Evolutionary conservation across 2,329 filamentous ascomycete species (phyloP).

Genomic region (Cytospora leucostoma): DNA sequence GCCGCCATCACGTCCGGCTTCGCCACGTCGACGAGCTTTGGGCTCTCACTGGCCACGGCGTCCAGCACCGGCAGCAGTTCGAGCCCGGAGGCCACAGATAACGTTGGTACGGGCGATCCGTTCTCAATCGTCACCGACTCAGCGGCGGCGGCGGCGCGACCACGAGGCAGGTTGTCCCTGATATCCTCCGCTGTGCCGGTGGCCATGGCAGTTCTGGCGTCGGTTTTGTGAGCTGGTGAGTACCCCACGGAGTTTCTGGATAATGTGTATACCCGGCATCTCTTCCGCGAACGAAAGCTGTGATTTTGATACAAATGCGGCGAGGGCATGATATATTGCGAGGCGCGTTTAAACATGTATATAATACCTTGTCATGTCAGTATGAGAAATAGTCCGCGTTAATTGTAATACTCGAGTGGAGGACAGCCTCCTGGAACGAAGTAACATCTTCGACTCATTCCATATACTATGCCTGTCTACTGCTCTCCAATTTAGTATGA

Average conservation of each 20-base stretch:
- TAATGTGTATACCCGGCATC: not conserved
- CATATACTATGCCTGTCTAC: too few species aligned
- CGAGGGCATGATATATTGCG: not conserved
- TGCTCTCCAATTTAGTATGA: too few species aligned
- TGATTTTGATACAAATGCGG: not conserved
- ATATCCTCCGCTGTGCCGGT: not conserved
- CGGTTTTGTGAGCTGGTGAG: not conserved
- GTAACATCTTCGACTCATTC: too few species aligned
- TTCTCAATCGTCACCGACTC: slow-evolving; percentile 15
- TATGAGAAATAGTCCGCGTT: too few species aligned
- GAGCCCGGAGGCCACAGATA: not conserved
- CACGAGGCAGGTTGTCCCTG: not conserved
- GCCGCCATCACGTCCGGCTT: slow-evolving; percentile 3
- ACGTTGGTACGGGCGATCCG: slow-evolving; percentile 20
- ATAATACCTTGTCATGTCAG: not conserved
- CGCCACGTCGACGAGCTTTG: slow-evolving; percentile 12
- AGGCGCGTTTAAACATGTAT: not conserved
- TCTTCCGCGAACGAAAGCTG: not conserved
- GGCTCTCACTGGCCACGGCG: not conserved
- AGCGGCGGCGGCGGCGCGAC: not conserved
- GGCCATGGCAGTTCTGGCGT: not conserved
- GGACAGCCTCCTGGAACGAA: too few species aligned
- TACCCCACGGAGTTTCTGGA: not conserved
- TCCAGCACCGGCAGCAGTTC: slow-evolving; percentile 1
- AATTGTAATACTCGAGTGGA: too few species aligned